Percentiles rank a stretch among this genome's conserved stretches.
Conservation (phyloP, 83 land plant genomes). For the Larix sibirica region DNA sequence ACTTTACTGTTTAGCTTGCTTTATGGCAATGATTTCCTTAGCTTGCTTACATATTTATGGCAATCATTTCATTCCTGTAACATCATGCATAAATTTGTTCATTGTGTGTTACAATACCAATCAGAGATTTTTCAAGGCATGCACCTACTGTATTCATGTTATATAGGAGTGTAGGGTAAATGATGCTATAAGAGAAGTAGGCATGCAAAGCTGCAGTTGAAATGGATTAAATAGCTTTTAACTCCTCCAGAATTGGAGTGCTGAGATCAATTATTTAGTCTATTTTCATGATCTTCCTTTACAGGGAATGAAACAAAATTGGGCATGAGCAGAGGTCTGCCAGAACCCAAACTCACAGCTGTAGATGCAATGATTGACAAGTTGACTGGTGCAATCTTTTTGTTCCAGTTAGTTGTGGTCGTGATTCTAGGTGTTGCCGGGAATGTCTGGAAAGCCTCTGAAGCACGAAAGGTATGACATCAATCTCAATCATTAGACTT, state of each 20-base stretch:
- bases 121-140: neutral
- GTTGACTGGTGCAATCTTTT: slow-evolving; percentile 92
- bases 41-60: neutral
- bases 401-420: slow-evolving; percentile 93
- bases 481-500: neutral
- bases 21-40: neutral
- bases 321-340: slow-evolving; percentile 96
- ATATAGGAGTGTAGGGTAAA: neutral
- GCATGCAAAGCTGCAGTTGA: neutral
- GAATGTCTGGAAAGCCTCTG: slow-evolving; percentile 91
- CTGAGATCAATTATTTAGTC: neutral
- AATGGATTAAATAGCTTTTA: neutral
- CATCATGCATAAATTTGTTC: neutral
- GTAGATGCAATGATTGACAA: slow-evolving; percentile 99
- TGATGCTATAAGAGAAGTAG: neutral
- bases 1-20: neutral
- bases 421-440: slow-evolving; percentile 93
- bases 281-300: neutral
- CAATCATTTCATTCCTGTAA: neutral
- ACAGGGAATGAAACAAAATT: slow-evolving; percentile 98
- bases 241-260: neutral
- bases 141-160: neutral
- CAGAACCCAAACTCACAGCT: slow-evolving; percentile 95
- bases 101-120: neutral
- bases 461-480: slow-evolving; percentile 70